Base-by-base conservation (phyloP, 192 early-diverging fungal species). In the Entomortierella chlamydospora region DNA sequence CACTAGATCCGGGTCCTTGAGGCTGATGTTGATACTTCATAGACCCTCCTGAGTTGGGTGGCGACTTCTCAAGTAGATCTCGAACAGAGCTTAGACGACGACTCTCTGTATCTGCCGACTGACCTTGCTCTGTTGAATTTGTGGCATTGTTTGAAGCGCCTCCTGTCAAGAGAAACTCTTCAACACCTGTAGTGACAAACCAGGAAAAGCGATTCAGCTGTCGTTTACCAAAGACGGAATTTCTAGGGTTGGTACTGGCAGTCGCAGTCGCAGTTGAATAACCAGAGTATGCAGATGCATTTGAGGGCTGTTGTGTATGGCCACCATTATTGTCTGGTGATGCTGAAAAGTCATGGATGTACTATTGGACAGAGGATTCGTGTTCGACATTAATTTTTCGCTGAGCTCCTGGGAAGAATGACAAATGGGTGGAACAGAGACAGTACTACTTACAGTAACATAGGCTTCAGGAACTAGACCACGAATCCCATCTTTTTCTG, bases 181-280 rank as follows among this genome's bases (percentile, higher is more conserved):
- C 83, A 22, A 78, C 83, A 42, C 83, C 79, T n/a, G 79, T 81
- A 18, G 79, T 84, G 1, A 81, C 83, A 49, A 84, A 84, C 79
- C 83, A 84, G 18, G 78, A 77, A 49, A 84, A 81, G 20, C 83
- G 51, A 57, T 84, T 81, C 18, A 84, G 45, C 50, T 84, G 79
- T 4, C 83, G 67, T 43, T 77, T 76, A 1, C 73, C 68, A 59
- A 84, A 71, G 28, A 84, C 61, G n/a, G 70, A 81, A 42, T 72
- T 81, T 25, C 70, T 56, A 25, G 71, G 68, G 15, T 73, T 72
- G 10, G 68, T 60, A 10, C 51, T 68, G 29, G 51, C 60, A 33
- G 52, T 57, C 28, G 56, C 45, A 4, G 63, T 70, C 5, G 57
- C 23, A 18, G 70, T 56, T 5, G 69, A 68, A 30, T 68, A 80